Base-by-base conservation (phyloP, 345 rosid genomes). In the Linum lewisii region DNA sequence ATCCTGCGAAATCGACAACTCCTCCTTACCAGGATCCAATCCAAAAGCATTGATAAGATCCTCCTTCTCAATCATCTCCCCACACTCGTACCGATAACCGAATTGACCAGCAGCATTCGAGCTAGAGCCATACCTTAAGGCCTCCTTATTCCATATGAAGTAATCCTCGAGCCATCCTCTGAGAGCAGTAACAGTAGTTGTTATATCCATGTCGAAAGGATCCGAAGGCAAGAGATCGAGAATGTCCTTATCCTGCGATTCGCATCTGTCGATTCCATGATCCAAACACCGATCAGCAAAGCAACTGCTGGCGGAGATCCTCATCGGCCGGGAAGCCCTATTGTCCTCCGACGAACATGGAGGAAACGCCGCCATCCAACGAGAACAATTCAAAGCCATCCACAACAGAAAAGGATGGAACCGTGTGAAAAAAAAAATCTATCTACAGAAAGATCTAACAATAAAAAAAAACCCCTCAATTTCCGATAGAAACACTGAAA, bases 151-250 rank as follows among this genome's bases (percentile, higher is more conserved):
- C 91, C 91, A 87, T 36, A 93, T 63, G 58, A 79, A 76, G 45
- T 38, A 38, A 72, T 85, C 93, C 79, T 81, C 90, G 51, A 94
- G 95, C 92, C 88, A 90, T 24, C 96, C 88, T 7, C 87, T 80
- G 25, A 87, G 76, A 0, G 96, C 95, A 0, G 92, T 90, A 62
- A 94, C 77, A 16, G 99, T 85, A 24, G 82, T 75, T 64, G 67
- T 79, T 51, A 93, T 87, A 64, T 93, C 92, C 95, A 86, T 86
- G 47, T 85, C 97, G 59, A 93, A 93, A 1, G 99, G 99, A 90
- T 90, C 99, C 0, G 90, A 78, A 0, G 95, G 96, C 82, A 90
- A 71, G 76, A 87, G 77, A 70, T 90, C 99, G 51, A 93, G 77
- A 66, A 93, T 82, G 62, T 90, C 95, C 38, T 73, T 74, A 24